Base-by-base conservation (phyloP, 2,329 filamentous ascomycete genomes). In the Cytospora piceae region DNA sequence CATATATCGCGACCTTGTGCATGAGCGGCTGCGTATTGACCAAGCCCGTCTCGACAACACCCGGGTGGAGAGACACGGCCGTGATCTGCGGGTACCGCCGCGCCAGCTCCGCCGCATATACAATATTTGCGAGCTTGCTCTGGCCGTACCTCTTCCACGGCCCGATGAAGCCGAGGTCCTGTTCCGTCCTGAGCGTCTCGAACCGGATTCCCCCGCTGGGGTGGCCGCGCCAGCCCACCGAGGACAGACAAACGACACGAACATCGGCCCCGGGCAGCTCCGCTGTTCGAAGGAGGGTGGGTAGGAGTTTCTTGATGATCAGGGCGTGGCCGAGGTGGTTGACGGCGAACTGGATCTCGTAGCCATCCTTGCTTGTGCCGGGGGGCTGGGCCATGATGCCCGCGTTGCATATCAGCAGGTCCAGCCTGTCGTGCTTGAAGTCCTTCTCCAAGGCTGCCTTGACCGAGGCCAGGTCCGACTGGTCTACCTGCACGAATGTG, bases 241-340 rank as follows among this genome's bases (percentile, higher is more conserved):
- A 74, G 9, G 70, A 70, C 7, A 75, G 56, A 58, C 72, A 72
- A 54, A 76, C 73, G 63, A 76, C 70, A 57, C 71, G 72, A 58
- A 74, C 72, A 61, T 65, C 63, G 37, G 72, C 71, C 3, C 20
- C 42, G 5, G 70, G 64, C 1, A 69, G 64, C n/a, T 68, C 61
- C 51, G 63, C 51, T 3, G 78, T 79, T 17, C 49, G 63, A 15
- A 72, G 71, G 65, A 80, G 69, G 15, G 77, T 69, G 5, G 78
- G 78, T 6, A 80, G 73, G 1, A 80, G 74, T 60, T 75, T 73
- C 31, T 72, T 65, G 7, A 78, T 80, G 5, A 81, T 69, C 12
- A 79, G 67, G 75, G 76, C 80, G 72, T 81, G 79, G 11, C 77
- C 72, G 42, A 81, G 73, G 69, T 81, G 79, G 66, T 81, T 81